Conservation (phyloP, 2,329 filamentous ascomycete species). For the Xylaria sp. region DNA sequence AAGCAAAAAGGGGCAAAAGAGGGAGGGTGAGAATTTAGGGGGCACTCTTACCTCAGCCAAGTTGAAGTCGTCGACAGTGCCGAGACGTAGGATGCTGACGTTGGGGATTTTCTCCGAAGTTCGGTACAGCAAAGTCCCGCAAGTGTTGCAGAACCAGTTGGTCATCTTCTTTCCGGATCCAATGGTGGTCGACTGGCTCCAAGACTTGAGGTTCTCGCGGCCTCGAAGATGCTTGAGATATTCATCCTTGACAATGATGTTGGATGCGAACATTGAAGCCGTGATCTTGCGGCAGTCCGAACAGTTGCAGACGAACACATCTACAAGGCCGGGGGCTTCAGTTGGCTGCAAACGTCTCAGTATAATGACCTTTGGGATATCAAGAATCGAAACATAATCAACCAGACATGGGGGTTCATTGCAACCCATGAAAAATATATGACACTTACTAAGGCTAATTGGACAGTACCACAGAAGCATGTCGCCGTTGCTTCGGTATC, state of each 20-base stretch:
- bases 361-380: not conserved
- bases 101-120: conserved; percentile 58
- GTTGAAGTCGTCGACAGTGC: conserved; percentile 70
- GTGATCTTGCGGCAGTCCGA: conserved; percentile 71
- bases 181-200: conserved; percentile 59
- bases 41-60: conserved; percentile 57
- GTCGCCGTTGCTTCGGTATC: conserved; percentile 65
- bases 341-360: conserved; percentile 54
- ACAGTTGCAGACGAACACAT: conserved; percentile 69
- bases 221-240: conserved; percentile 63
- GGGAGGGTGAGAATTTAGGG: not conserved
- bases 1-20: not conserved
- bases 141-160: conserved; percentile 70
- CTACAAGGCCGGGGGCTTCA: conserved; percentile 57
- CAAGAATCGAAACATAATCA: not conserved
- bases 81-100: conserved; percentile 62
- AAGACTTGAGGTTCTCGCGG: conserved; percentile 60
- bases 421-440: no score
- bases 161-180: conserved; percentile 63
- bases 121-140: conserved; percentile 71
- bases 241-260: conserved; percentile 62
- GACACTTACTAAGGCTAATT: conserved; percentile 62
- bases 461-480: conserved; percentile 68
- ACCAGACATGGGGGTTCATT: not conserved
- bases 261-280: conserved; percentile 70